Percentiles rank a stretch among this genome's conserved stretches.
phyloP scores from a whole-genome alignment of 208 protist genomes.

The Acanthamoeba divionensis region DNA sequence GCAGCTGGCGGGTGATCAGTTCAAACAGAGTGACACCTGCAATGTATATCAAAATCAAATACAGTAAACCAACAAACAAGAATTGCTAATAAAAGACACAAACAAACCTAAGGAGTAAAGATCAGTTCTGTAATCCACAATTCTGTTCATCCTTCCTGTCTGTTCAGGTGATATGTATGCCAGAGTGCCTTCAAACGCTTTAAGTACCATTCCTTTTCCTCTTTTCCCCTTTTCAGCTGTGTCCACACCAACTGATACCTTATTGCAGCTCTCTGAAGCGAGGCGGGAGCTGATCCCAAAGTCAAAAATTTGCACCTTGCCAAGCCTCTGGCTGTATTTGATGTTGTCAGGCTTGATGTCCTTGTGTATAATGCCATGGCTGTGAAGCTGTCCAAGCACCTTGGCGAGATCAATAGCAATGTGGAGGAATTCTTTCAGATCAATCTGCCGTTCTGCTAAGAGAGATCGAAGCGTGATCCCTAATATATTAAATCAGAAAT shows the following conservation, averaged over 20 bases:
- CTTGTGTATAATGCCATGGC: conserved; percentile 12
- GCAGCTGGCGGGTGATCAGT: conserved; percentile 13
- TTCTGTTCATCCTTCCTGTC: not conserved
- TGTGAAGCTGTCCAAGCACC: conserved; percentile 28
- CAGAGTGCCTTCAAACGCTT: not conserved
- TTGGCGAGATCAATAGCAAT: conserved; percentile 7
- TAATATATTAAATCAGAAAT: too few species aligned
- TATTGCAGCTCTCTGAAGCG: too few species aligned
- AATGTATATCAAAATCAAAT: not conserved
- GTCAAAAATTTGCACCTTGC: not conserved
- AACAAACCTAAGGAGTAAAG: not conserved
- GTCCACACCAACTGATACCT: too few species aligned
- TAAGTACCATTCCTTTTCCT: too few species aligned
- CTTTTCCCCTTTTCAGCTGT: too few species aligned
- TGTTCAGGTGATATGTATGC: not conserved
- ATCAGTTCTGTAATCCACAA: not conserved
- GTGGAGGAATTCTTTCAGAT: not conserved
- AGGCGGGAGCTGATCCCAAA: conserved; percentile 25
- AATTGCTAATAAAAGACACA: too few species aligned
- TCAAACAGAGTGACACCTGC: conserved; percentile 28
- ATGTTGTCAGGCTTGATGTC: conserved; percentile 57
- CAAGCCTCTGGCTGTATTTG: not conserved
- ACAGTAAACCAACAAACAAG: too few species aligned
- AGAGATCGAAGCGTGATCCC: not conserved
- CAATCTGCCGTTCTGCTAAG: not conserved